Percentiles rank a stretch among this genome's conserved stretches.
phyloP scores from a whole-genome alignment of 768 basidiomycete genomes.

The Hypholoma sublateritium region DNA sequence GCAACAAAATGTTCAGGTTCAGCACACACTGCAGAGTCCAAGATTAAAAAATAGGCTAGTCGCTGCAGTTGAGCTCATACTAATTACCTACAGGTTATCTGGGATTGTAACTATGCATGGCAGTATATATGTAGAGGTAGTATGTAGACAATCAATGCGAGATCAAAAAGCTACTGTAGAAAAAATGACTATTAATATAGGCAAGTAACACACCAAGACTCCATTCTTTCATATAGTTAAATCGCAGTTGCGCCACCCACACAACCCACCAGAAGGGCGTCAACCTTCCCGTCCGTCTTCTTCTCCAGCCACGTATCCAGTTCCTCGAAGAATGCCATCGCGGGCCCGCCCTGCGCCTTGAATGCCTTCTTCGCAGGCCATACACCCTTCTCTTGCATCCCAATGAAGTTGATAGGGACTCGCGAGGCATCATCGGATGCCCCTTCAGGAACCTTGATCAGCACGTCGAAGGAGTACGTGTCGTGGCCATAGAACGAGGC shows the following conservation, averaged over 20 bases:
- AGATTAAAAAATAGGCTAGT: too few species aligned
- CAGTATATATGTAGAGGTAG: too few species aligned
- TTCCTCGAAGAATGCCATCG: conserved; percentile 72
- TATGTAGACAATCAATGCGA: too few species aligned
- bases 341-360: conserved; percentile 49
- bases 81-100: too few species aligned
- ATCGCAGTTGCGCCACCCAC: conserved; percentile 54
- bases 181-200: not conserved
- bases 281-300: conserved; percentile 63
- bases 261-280: conserved; percentile 67
- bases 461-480: conserved; percentile 71
- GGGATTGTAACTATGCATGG: too few species aligned
- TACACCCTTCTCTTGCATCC: conserved; percentile 81
- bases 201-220: not conserved
- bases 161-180: too few species aligned
- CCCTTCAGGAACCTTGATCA: conserved; percentile 51
- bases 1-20: too few species aligned
- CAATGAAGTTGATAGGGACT: conserved; percentile 72
- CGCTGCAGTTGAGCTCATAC: too few species aligned
- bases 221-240: not conserved
- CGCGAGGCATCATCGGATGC: conserved; percentile 5
- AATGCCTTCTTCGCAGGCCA: conserved; percentile 72
- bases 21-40: too few species aligned
- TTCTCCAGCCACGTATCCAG: conserved; percentile 76
- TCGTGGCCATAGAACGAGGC: conserved; percentile 82